Conservation (phyloP, 2,329 filamentous ascomycete species). For the Phyllosticta capitalensis region DNA sequence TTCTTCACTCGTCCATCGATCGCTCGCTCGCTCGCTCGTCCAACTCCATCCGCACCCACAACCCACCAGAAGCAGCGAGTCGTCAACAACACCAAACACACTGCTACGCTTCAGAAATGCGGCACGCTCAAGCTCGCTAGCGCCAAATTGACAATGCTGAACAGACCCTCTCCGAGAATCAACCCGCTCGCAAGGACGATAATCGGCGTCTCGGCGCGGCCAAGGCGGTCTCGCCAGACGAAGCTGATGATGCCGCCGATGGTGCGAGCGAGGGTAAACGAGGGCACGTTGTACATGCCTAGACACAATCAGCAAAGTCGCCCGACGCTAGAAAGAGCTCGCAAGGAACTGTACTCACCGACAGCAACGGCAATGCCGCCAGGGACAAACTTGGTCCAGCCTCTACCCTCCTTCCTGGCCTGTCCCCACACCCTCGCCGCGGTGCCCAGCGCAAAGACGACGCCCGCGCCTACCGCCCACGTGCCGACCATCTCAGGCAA, state of each 20-base stretch:
- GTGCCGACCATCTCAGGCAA: constrained; percentile 74
- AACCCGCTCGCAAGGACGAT: constrained; percentile 86
- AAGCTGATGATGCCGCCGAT: constrained; percentile 68
- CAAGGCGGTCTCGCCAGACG: constrained; percentile 59
- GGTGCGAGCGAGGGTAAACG: constrained; percentile 82
- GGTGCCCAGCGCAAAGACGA: constrained; percentile 65
- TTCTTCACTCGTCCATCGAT: too few species aligned
- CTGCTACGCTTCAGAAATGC: constrained; percentile 48
- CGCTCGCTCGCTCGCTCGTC: too few species aligned
- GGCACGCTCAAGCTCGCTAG: constrained; percentile 70
- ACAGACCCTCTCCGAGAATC: constrained; percentile 82
- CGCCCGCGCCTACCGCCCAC: constrained; percentile 66
- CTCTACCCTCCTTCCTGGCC: constrained; percentile 22
- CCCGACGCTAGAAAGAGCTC: not conserved
- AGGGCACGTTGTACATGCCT: constrained; percentile 97
- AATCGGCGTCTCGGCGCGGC: constrained; percentile 59
- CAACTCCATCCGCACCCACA: too few species aligned
- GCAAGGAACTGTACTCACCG: constrained; percentile 44
- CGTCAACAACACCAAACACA: too few species aligned
- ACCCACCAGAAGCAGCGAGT: too few species aligned
- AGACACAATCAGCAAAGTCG: not conserved
- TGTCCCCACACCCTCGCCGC: constrained; percentile 46
- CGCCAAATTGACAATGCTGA: constrained; percentile 82
- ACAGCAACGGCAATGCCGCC: constrained; percentile 95
- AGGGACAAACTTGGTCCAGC: constrained; percentile 69